Conservation (phyloP, 2,329 filamentous ascomycete species). For the Penicillium griseofulvum region DNA sequence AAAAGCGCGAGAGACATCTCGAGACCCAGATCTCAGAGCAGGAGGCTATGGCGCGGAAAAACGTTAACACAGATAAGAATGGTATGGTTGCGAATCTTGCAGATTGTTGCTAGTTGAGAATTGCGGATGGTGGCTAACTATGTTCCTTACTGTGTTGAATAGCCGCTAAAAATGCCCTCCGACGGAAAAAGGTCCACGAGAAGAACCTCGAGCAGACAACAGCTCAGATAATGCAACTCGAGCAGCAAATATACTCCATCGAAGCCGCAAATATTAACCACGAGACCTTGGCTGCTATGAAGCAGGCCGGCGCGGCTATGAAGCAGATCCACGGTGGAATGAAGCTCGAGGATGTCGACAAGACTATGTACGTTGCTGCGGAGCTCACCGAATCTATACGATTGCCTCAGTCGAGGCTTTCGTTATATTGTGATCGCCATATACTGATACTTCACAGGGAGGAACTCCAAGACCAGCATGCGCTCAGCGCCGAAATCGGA, state of each 20-base stretch:
- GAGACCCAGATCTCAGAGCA: slow-evolving; percentile 92
- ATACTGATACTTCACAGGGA: slow-evolving; percentile 60
- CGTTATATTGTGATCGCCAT: neutral
- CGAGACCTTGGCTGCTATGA: slow-evolving; percentile 91
- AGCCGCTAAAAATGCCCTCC: slow-evolving; percentile 87
- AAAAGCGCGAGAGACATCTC: slow-evolving; percentile 90
- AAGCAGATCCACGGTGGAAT: slow-evolving; percentile 86
- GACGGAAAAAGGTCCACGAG: slow-evolving; percentile 93
- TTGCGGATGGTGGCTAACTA: neutral
- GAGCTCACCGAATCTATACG: neutral
- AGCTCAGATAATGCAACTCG: slow-evolving; percentile 84
- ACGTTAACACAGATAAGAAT: slow-evolving; percentile 83
- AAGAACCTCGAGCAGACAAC: slow-evolving; percentile 87
- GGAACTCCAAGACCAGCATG: slow-evolving; percentile 84
- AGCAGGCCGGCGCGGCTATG: slow-evolving; percentile 87
- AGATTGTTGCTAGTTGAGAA: neutral
- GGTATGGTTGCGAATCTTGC: slow-evolving; percentile 58
- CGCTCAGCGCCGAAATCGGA: slow-evolving; percentile 88
- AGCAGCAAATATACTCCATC: slow-evolving; percentile 94
- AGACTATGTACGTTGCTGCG: slow-evolving; percentile 72
- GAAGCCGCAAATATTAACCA: slow-evolving; percentile 98
- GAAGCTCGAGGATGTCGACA: slow-evolving; percentile 90
- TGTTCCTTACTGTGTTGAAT: neutral
- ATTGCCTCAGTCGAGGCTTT: neutral
- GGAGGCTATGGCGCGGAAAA: slow-evolving; percentile 82